Base-by-base conservation (phyloP, 2,329 filamentous ascomycete species). In the Chaetomium globosum region DNA sequence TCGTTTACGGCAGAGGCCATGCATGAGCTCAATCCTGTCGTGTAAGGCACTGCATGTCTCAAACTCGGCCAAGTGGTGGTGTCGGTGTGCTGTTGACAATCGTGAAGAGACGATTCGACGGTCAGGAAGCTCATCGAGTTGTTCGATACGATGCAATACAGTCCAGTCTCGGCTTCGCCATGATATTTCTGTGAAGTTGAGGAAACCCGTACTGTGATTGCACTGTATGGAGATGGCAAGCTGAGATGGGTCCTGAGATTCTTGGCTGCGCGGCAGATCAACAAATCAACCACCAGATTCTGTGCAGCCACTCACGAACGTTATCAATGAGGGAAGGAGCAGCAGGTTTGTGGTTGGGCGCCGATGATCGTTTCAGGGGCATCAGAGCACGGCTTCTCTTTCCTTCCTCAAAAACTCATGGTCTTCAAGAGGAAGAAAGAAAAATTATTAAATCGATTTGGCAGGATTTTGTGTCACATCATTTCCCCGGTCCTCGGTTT, bases 241-340 rank as follows among this genome's bases (percentile, higher is more conserved):
- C 39, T 46, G 36, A 33, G 39, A 23, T 43, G 31, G 28, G 21
- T 57, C 55, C 63, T 65, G 61, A 64, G 57, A 53, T 56, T 39
- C 69, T 69, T 69, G 67, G 67, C 67, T 63, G 51, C 59, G 64
- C 64, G 63, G 67, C 66, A 70, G 69, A 71, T 67, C 67, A 70
- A 59, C 68, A 64, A 64, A 65, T 61, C 66, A 68, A 66, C 55
- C 67, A 49, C 54, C 64, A 59, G 64, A 52, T 46, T 52, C 46
- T 23, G 59, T 19, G 33, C 33, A 43, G 23, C 28, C 52, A 43
- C 39, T n/a, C 39, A 7, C 39, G 39, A 58, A n/a, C 10, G 21
- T 53, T 31, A 33, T 61, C 55, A 51, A 31, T 43, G 39, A 19
- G n/a, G 51, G 55, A 58, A 49, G 26, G 48, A 51, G 59, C 46